Conservation (phyloP, 345 rosid genomes). For the Sonneratia caseolaris region DNA sequence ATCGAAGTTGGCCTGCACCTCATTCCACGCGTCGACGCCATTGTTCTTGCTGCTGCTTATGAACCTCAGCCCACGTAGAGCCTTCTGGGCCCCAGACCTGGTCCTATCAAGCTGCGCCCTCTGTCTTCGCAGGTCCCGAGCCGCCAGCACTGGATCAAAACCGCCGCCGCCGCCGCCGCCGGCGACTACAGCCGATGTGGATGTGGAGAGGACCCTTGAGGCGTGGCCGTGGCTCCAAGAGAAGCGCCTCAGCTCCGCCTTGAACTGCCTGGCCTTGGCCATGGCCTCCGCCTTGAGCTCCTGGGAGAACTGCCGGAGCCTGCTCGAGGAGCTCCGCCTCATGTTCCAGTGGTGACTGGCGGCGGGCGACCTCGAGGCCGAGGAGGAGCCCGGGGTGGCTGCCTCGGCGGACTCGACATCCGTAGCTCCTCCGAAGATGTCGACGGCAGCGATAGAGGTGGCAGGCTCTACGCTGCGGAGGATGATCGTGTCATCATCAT, state of each 20-base stretch:
- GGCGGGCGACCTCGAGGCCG: constrained; percentile 53
- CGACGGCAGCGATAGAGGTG: constrained; percentile 21
- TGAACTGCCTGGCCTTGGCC: constrained; percentile 77
- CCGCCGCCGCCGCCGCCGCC: constrained; percentile 16
- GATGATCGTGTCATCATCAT: constrained; percentile 83
- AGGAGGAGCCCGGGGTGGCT: constrained; percentile 21
- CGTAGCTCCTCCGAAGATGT: constrained; percentile 19
- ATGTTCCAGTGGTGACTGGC: constrained; percentile 17
- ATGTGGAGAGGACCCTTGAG: constrained; percentile 33
- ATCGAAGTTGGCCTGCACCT: constrained; percentile 59
- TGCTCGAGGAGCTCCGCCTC: constrained; percentile 57
- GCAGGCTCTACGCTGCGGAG: constrained; percentile 94
- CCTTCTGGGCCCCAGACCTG: constrained; percentile 81
- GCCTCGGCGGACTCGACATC: neutral
- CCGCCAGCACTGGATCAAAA: constrained; percentile 66
- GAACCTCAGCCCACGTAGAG: constrained; percentile 82
- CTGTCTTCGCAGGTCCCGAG: constrained; percentile 73
- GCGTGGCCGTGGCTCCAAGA: constrained; percentile 66
- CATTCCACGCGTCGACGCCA: constrained; percentile 63
- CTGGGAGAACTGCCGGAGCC: constrained; percentile 66
- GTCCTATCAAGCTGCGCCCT: constrained; percentile 87
- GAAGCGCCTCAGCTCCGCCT: constrained; percentile 52
- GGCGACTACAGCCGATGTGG: constrained; percentile 6
- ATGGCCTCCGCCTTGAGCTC: constrained; percentile 98
- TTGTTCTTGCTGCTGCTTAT: constrained; percentile 53